phyloP scores from a whole-genome alignment of 2,329 filamentous ascomycete species.

The Talaromyces sp. region DNA sequence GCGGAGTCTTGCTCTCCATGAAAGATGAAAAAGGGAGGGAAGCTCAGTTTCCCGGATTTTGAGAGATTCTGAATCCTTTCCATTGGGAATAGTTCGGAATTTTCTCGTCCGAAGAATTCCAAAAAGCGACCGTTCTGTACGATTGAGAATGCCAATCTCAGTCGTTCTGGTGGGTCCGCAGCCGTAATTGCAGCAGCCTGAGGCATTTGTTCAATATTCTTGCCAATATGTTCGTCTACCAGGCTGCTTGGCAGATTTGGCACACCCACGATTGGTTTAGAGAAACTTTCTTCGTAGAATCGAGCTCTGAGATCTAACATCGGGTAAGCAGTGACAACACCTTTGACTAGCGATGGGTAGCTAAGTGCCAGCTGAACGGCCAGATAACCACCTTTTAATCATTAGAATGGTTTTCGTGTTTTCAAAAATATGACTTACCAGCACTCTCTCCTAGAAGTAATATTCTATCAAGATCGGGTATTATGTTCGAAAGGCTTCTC shows the following conservation, averaged over 20 bases:
- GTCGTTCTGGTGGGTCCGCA: neutral
- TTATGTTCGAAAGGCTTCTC: neutral
- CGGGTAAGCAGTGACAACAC: neutral
- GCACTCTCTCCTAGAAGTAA: neutral
- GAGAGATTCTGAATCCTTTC: neutral
- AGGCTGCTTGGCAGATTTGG: neutral
- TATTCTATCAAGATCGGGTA: neutral
- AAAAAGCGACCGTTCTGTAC: constrained; percentile 1
- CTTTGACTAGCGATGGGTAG: neutral
- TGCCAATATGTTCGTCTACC: neutral
- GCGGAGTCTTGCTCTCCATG: constrained; percentile 5
- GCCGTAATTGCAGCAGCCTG: neutral
- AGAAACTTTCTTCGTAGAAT: neutral
- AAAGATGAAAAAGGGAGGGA: constrained; percentile 3
- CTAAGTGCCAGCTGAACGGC: constrained; percentile 3
- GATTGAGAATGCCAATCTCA: constrained; percentile 1
- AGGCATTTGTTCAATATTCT: neutral
- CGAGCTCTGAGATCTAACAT: neutral
- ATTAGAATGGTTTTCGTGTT: neutral
- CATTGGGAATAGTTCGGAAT: neutral
- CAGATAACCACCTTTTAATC: neutral
- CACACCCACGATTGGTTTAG: neutral
- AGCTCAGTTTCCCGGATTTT: neutral
- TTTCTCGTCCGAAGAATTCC: neutral
- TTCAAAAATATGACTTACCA: neutral